Evolutionary conservation across 1,284 basidiomycete species (phyloP).

Genomic region (Thecaphora thlaspeos): DNA sequence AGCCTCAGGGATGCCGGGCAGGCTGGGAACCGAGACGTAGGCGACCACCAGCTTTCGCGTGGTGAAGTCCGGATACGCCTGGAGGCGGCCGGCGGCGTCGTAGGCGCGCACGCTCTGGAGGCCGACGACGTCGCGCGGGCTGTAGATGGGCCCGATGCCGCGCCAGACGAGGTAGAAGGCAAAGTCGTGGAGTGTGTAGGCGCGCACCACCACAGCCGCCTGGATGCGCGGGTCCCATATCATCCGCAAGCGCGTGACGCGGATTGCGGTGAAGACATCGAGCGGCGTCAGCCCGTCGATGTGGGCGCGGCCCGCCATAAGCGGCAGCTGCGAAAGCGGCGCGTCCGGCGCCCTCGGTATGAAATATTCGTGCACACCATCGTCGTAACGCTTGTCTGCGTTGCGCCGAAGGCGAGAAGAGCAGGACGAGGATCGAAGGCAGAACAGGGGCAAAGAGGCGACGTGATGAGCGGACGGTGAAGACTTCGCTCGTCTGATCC

Average conservation of each 20-base stretch:
- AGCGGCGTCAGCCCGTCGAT: slow-evolving; percentile 24
- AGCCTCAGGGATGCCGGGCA: slow-evolving; percentile 22
- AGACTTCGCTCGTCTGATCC: too few species aligned
- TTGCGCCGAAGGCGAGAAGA: not conserved
- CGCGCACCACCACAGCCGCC: slow-evolving; percentile 33
- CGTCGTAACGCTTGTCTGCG: slow-evolving; percentile 12
- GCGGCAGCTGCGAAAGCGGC: slow-evolving; percentile 25
- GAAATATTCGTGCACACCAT: slow-evolving; percentile 18
- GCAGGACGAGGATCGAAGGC: not conserved
- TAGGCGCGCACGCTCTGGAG: slow-evolving; percentile 32
- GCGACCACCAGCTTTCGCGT: slow-evolving; percentile 27
- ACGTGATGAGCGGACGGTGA: too few species aligned
- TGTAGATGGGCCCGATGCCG: slow-evolving; percentile 43
- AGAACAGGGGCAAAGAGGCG: too few species aligned
- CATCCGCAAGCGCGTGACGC: slow-evolving; percentile 33
- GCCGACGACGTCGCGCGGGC: slow-evolving; percentile 34
- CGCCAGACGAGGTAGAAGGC: slow-evolving; percentile 42
- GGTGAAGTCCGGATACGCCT: slow-evolving; percentile 19
- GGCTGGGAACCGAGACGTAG: slow-evolving; percentile 22
- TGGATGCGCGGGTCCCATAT: slow-evolving; percentile 44
- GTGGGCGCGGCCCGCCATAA: slow-evolving; percentile 30
- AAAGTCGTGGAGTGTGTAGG: slow-evolving; percentile 35
- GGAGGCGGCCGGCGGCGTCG: slow-evolving; percentile 21
- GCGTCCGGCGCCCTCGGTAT: slow-evolving; percentile 21
- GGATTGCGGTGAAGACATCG: slow-evolving; percentile 38